Evolutionary conservation across 331 rosid genomes (phyloP), one percentile per base, ranked within the genome.

Genomic region (Quercus lobata): DNA sequence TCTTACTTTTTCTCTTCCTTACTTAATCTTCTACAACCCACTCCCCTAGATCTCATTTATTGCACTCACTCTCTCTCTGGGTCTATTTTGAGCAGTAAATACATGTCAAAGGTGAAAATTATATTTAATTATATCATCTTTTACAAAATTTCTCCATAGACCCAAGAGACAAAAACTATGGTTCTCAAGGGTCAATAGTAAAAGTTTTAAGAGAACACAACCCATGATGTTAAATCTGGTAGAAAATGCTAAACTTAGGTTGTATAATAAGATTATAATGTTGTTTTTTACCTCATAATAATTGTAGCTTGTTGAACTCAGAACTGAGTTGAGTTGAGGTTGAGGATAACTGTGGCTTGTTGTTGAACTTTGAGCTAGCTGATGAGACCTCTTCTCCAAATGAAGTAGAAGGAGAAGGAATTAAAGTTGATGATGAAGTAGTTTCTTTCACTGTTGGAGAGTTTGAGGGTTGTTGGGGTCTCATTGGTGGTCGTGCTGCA

Each of bases 1-100:
- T 5, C 53, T 44, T 44, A 7, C 60, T 76, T 68, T 76, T 61
- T 52, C 49, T 61, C 35, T 22, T 44, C 34, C 58, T 3, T 71
- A 29, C 82, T 82, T 78, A 78, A 78, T 82, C 86, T 70, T 73
- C 74, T 83, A 73, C 86, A 78, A 83, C 70, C 82, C 35, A 73
- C 82, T 55, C 82, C 57, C 55, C 70, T 30, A 74, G 79, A 30
- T 29, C 78, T 63, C 80, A 83, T 79, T 79, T 71, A 83, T 70
- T 76, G 46, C 83, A 1, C 61, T 18, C 78, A 3, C 63, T 3
- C 57, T 57, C 80, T 22, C 57, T 58, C 80, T 22, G 52, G 30
- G 18, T 56, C 79, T 29, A 46, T 70, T 68, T 16, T n/a, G 54
- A 2, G 17, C 62, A 75, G 71, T 69, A 55, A 75, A 71, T 79